phyloP scores from a whole-genome alignment of 257 asterid species.

The Anisodus tanguticus region DNA sequence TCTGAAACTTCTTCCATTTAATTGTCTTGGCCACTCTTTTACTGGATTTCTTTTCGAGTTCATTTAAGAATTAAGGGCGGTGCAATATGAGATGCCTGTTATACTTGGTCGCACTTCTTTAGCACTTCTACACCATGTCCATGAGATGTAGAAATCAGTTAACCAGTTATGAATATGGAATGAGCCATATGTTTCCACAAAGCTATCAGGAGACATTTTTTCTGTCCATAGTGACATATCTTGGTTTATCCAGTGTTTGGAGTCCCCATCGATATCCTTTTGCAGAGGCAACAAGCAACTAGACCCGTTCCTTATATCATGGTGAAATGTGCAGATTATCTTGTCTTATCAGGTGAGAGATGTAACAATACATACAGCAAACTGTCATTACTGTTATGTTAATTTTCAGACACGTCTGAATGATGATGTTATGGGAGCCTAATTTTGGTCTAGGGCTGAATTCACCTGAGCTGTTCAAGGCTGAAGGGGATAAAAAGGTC shows the following conservation, averaged over 20 bases:
- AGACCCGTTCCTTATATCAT: constrained; percentile 69
- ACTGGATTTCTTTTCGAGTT: constrained; percentile 1
- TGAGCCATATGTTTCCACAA: constrained; percentile 15
- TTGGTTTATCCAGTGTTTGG: constrained; percentile 68
- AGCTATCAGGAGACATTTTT: constrained; percentile 13
- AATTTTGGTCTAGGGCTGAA: constrained; percentile 61
- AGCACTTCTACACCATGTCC: neutral
- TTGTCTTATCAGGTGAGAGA: constrained; percentile 77
- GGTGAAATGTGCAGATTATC: constrained; percentile 82
- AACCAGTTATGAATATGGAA: neutral
- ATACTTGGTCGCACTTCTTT: constrained; percentile 19
- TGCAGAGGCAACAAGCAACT: constrained; percentile 75
- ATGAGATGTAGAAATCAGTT: neutral
- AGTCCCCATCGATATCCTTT: constrained; percentile 74
- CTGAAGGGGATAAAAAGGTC: constrained; percentile 80
- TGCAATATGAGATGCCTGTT: neutral
- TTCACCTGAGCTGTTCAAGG: constrained; percentile 70
- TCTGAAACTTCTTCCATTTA: constrained; percentile 5
- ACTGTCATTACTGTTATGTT: neutral
- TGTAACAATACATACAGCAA: neutral
- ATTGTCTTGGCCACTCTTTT: constrained; percentile 6
- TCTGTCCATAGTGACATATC: constrained; percentile 22
- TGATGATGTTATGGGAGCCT: constrained; percentile 28
- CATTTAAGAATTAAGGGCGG: neutral
- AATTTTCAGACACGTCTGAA: constrained; percentile 5